phyloP scores from a whole-genome alignment of 169 alveolate genomes.

The Plasmodium chabaudi region DNA sequence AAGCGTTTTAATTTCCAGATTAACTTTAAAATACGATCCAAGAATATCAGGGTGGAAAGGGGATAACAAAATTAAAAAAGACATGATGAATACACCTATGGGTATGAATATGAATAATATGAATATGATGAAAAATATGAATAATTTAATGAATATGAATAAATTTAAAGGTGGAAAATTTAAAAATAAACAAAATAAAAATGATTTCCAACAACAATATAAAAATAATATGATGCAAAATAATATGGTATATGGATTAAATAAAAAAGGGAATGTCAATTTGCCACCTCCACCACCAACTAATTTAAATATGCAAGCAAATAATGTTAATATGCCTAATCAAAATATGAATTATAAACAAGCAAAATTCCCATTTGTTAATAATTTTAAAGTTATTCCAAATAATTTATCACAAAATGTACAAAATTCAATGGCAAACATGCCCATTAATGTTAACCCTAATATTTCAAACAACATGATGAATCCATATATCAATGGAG shows the following conservation, averaged over 20 bases:
- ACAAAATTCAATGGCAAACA: constrained; percentile 39
- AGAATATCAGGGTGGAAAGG: constrained; percentile 80
- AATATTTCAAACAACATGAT: constrained; percentile 63
- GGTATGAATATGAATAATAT: constrained; percentile 27
- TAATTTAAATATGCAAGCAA: constrained; percentile 53
- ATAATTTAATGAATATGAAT: constrained; percentile 32
- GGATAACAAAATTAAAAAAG: constrained; percentile 62
- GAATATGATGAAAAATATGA: constrained; percentile 61
- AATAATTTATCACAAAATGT: constrained; percentile 58
- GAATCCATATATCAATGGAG: constrained; percentile 71
- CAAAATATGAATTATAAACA: constrained; percentile 75
- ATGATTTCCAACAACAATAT: constrained; percentile 73
- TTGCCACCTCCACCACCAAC: constrained; percentile 75
- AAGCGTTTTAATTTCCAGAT: constrained; percentile 69
- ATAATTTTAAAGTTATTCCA: constrained; percentile 62
- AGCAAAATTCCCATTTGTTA: constrained; percentile 64
- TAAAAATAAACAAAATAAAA: constrained; percentile 50
- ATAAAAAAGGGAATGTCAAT: constrained; percentile 74
- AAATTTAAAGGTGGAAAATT: constrained; percentile 60
- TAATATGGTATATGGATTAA: constrained; percentile 63
- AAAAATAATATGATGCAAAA: constrained; percentile 70
- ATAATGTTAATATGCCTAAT: constrained; percentile 52
- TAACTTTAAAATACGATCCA: constrained; percentile 80
- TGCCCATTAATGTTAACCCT: constrained; percentile 63
- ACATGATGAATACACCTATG: constrained; percentile 34